Conservation (phyloP, 805 yeast species). For the Ogataea neopini region DNA sequence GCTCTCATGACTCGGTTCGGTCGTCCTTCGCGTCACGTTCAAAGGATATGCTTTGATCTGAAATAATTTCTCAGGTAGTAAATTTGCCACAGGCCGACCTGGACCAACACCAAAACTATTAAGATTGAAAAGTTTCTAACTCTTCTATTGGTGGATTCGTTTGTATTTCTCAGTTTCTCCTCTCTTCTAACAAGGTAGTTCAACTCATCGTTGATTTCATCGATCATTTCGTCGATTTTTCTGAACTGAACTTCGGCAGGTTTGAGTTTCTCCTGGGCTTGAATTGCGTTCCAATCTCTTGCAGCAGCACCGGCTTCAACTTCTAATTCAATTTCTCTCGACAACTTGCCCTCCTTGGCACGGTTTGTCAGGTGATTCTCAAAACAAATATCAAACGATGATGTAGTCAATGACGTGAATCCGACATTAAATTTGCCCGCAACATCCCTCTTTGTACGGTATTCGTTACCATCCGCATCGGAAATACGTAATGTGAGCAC, state of each 20-base stretch:
- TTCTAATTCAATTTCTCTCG: conserved; percentile 82
- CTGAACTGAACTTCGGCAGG: conserved; percentile 91
- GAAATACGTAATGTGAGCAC: conserved; percentile 61
- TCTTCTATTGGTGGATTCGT: conserved; percentile 92
- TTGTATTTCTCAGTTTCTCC: conserved; percentile 91
- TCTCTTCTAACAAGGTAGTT: conserved; percentile 86
- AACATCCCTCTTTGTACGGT: conserved; percentile 74
- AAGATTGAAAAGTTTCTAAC: conserved; percentile 83
- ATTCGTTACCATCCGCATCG: conserved; percentile 85
- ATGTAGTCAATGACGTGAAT: conserved; percentile 79
- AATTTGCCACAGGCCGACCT: conserved; percentile 91
- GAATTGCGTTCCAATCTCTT: conserved; percentile 95
- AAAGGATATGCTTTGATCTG: conserved; percentile 79
- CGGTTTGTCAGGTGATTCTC: conserved; percentile 55
- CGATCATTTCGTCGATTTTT: conserved; percentile 80
- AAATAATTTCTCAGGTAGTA: conserved; percentile 90
- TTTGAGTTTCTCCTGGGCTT: conserved; percentile 88
- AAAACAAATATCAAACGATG: conserved; percentile 91
- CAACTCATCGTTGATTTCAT: conserved; percentile 77
- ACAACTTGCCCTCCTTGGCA: conserved; percentile 42
- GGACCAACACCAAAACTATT: conserved; percentile 66
- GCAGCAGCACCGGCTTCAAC: conserved; percentile 96
- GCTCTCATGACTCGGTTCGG: too few species aligned
- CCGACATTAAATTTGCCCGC: conserved; percentile 73
- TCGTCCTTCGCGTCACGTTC: too few species aligned